phyloP scores from a whole-genome alignment of 805 yeast species.

The Citeromyces nyonsensis region DNA sequence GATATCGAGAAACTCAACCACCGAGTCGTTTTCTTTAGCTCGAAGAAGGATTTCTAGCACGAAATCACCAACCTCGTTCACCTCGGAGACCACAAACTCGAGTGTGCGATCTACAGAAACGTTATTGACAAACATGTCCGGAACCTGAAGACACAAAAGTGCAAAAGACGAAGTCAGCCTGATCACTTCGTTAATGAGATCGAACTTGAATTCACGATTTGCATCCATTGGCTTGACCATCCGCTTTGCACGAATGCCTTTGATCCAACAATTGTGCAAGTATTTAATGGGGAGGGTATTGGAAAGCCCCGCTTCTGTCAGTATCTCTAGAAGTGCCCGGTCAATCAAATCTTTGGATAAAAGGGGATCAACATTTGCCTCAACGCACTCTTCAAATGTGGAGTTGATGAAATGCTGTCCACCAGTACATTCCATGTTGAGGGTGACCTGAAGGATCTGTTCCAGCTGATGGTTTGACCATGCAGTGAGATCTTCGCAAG shows the following conservation, averaged over 20 bases:
- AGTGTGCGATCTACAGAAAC: slow-evolving; percentile 15
- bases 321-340: slow-evolving; percentile 33
- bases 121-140: slow-evolving; percentile 38
- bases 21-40: slow-evolving; percentile 51
- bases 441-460: slow-evolving; percentile 18
- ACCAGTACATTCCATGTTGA: slow-evolving; percentile 7
- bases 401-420: slow-evolving; percentile 8
- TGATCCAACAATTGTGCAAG: slow-evolving; percentile 26
- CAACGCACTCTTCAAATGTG: slow-evolving; percentile 8
- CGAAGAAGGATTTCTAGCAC: slow-evolving; percentile 38
- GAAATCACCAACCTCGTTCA: slow-evolving; percentile 21
- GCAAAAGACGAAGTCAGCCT: slow-evolving; percentile 45
- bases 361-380: slow-evolving; percentile 3
- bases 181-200: slow-evolving; percentile 29
- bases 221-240: slow-evolving; percentile 23
- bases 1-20: slow-evolving; percentile 41
- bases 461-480: slow-evolving; percentile 26
- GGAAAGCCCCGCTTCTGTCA: slow-evolving; percentile 35
- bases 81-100: slow-evolving; percentile 10
- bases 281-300: slow-evolving; percentile 26
- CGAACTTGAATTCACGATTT: slow-evolving; percentile 17
- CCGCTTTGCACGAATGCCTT: slow-evolving; percentile 24
- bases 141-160: slow-evolving; percentile 49
- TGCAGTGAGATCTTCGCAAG: slow-evolving; percentile 10
- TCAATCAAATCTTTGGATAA: slow-evolving; percentile 24